Evolutionary conservation across 176 grass and related monocot species (phyloP), one percentile per base, ranked within the genome.

Genomic region (Pontederia paniculata): DNA sequence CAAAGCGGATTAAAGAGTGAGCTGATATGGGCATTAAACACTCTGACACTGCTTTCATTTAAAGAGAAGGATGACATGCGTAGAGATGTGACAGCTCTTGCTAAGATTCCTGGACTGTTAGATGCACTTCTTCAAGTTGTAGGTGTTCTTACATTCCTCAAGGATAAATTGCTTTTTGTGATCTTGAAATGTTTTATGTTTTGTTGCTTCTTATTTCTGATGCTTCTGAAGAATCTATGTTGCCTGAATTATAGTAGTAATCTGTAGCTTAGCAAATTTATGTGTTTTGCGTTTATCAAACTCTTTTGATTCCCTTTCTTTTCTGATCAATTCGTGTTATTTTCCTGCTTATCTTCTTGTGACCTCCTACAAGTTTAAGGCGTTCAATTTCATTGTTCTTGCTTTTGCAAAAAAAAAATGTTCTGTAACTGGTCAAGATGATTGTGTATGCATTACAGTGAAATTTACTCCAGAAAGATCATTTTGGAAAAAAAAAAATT

Each of bases 101-200:
- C 86, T 71, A 98, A 88, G 82, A 79, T 98, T 56, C 74, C 93
- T 69, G 93, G 93, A 45, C 74, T 98, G 19, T 74, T 98, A 66
- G 93, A 98, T 72, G 77, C 86, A 62, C 77, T 98, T 70, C 93
- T 98, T 83, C 93, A 91, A 88, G 93, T 98, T 74, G 93, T 98
- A 90, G 45, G 93, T 75, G 42, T 43, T 68, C 23, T 53, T 9
- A 56, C 52, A 50, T 65, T 44, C 45, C 58, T 64, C 44, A n/a
- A 42, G n/a, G 44, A 66, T 63, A 51, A 16, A 55, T 50, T 54
- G 23, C 63, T 82, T 31, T 65, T 8, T 41, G 4, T 71, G 9
- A 57, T 67, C 69, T 45, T 45, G 31, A 66, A 66, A 45, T 21
- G 28, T 37, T 37, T 37, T 37, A 37, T 37, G 28, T 2, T 37